A percentile compares a stretch with the other conserved stretches of the same genome.
phyloP scores from a whole-genome alignment of 805 yeast genomes.

The Teunomyces panamensis region DNA sequence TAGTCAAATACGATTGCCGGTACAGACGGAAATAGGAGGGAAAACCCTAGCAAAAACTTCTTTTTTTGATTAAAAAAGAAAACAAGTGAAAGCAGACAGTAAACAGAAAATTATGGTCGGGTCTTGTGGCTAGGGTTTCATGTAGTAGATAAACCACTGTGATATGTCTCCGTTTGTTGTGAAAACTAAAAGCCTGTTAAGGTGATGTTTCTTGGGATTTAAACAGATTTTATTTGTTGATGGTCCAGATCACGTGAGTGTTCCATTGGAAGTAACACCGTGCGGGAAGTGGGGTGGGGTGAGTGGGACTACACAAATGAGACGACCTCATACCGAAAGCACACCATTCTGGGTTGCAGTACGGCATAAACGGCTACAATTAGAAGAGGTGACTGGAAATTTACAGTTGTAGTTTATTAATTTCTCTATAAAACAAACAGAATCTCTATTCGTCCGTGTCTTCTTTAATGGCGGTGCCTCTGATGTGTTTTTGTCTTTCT shows the following conservation, averaged over 20 bases:
- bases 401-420: not conserved
- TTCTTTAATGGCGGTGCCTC: conserved; percentile 71
- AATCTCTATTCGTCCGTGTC: conserved; percentile 4
- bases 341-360: not conserved
- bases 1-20: not conserved
- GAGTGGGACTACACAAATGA: not conserved
- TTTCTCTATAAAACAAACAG: not conserved
- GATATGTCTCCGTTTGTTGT: not conserved
- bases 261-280: not conserved
- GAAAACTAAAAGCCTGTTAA: not conserved
- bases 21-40: conserved; percentile 4
- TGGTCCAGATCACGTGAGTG: not conserved
- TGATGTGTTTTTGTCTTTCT: conserved; percentile 84
- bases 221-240: conserved; percentile 4
- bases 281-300: not conserved
- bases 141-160: not conserved
- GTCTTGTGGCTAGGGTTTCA: not conserved
- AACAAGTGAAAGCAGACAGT: not conserved
- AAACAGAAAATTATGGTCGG: not conserved
- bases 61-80: not conserved
- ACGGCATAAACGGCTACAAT: not conserved
- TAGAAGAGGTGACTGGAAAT: not conserved
- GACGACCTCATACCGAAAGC: not conserved
- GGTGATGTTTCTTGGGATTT: not conserved
- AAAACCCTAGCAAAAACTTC: not conserved